A percentile compares a stretch with the other conserved stretches of the same genome.
These are phyloP conservation scores for Fraxinus quadrangulata DNA, from an alignment of 257 asterid genomes.

Conservation along the genomic window DNA sequence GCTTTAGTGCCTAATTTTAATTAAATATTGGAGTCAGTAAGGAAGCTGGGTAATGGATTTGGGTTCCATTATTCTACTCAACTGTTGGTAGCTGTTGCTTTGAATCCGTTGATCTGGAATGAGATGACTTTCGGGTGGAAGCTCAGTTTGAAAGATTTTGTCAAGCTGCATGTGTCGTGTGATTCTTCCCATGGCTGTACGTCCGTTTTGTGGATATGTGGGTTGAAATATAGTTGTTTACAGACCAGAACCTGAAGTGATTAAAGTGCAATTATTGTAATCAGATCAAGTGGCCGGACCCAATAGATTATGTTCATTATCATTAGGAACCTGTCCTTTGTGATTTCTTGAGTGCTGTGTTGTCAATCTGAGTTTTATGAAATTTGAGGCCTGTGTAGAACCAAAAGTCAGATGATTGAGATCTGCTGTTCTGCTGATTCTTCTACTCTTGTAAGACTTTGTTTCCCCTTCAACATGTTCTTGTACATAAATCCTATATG, in stretches of 20 bases:
- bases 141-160: background rate
- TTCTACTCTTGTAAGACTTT: conserved; percentile 41
- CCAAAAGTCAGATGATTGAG: conserved; percentile 32
- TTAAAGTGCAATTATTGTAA: background rate
- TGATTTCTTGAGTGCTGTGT: conserved; percentile 28
- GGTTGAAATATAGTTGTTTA: background rate
- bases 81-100: background rate
- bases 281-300: background rate
- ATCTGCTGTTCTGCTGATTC: conserved; percentile 36
- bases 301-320: background rate
- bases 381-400: conserved; percentile 26
- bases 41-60: background rate
- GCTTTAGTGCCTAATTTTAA: background rate
- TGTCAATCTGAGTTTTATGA: conserved; percentile 23
- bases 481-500: background rate
- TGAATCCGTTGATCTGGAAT: background rate
- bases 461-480: background rate
- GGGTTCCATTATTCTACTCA: background rate
- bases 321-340: conserved; percentile 23
- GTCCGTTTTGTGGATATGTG: background rate
- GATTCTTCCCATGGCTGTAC: background rate
- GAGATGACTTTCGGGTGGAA: background rate
- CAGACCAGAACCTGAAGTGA: background rate
- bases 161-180: background rate
- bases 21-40: background rate